Base-by-base conservation (phyloP, 1,284 basidiomycete genomes). In the Ceratobasidium papillatum region DNA sequence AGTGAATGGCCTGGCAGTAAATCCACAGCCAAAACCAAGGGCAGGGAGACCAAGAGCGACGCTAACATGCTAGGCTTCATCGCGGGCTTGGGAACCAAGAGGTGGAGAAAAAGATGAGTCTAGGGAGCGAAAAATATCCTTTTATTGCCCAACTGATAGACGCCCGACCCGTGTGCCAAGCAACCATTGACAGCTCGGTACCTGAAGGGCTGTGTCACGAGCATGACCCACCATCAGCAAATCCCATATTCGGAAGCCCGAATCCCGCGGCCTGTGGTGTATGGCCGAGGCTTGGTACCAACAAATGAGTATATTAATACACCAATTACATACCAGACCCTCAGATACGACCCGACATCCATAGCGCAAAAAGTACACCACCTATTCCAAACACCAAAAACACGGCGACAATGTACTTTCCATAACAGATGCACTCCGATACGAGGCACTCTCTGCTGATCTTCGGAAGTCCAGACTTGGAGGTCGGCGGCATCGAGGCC, bases 321-420 rank as follows among this genome's bases (percentile, higher is more conserved):
- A 22, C 8, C 54, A 52, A 8, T 27, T n/a, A 52, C 25, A 56
- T 17, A 14, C 27, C 56, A 41, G 32, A 19, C 19, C n/a, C 17
- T 17, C 25, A 41, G 12, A 36, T 8, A 2, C 58, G 27, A 9
- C 64, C 64, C 4, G 51, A 56, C 32, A 56, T 1, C 64, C 64
- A 68, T 22, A 56, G 51, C n/a, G 36, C 51, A 9, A 68, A 11
- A 11, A 68, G 12, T 8, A 56, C 51, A 19, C 34, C 64, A 9
- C 51, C 64, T 14, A 34, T 17, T n/a, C 64, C 64, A 52, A 66
- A 52, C 12, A 47, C 43, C 4, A 34, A 25, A 3, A 64, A n/a
- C 19, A 64, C 62, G 19, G 43, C 51, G 49, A 22, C 64, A 47
- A 54, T 68, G 30, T 68, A 68, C 64, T 56, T 68, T 25, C 64